phyloP scores from a whole-genome alignment of 345 rosid species.

The Salix arbutifolia region DNA sequence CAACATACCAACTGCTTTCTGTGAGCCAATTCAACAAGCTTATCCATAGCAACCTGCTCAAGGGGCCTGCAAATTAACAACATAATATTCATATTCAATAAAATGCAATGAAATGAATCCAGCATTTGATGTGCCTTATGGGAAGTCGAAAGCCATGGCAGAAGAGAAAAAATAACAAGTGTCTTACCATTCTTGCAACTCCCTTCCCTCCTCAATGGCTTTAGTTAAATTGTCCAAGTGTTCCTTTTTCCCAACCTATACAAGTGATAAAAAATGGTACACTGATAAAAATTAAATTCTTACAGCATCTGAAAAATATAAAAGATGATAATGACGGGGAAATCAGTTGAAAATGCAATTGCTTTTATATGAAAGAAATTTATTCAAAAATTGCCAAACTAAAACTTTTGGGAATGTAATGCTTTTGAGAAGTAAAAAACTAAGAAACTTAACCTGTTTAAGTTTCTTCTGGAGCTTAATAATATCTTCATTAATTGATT shows the following conservation, averaged over 20 bases:
- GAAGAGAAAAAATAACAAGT: neutral
- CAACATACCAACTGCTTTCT: slow-evolving; percentile 44
- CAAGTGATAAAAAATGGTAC: neutral
- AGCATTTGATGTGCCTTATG: neutral
- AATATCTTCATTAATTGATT: slow-evolving; percentile 36
- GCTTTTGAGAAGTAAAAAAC: neutral
- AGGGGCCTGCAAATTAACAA: slow-evolving; percentile 35
- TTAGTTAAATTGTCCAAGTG: slow-evolving; percentile 25
- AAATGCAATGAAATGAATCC: slow-evolving; percentile 3
- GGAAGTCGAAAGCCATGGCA: neutral
- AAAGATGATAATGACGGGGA: neutral
- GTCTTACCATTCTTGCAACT: slow-evolving; percentile 36
- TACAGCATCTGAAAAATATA: neutral
- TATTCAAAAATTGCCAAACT: neutral
- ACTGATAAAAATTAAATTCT: neutral
- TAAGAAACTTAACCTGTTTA: slow-evolving; percentile 36
- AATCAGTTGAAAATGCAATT: neutral
- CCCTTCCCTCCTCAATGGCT: slow-evolving; percentile 32
- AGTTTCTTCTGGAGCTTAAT: slow-evolving; percentile 38
- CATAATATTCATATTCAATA: neutral
- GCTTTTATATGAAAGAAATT: neutral
- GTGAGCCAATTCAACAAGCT: slow-evolving; percentile 54
- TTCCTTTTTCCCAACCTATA: slow-evolving; percentile 36
- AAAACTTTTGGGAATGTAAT: neutral
- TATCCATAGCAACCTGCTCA: slow-evolving; percentile 54